Evolutionary conservation across 73 alveolate genomes (phyloP).

Genomic region (Stentor roeselii): DNA sequence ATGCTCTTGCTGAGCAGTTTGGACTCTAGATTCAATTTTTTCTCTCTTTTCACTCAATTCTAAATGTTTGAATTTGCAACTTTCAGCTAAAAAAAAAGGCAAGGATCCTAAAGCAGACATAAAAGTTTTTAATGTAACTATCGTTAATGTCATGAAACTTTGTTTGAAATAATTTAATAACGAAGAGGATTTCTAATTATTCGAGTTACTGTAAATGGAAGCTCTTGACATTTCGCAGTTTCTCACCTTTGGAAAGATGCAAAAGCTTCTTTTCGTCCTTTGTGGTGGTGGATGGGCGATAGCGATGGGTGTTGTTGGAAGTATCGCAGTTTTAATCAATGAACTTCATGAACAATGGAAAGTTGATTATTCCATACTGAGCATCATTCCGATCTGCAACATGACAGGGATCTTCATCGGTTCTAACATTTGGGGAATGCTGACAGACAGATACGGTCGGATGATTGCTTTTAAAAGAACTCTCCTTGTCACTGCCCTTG

Average conservation of each 20-base stretch:
- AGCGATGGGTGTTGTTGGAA: not conserved
- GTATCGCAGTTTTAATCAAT: slow-evolving; percentile 7
- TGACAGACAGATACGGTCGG: slow-evolving; percentile 13
- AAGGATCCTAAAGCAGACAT: too few species aligned
- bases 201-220: not conserved
- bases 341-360: slow-evolving; percentile 23
- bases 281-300: slow-evolving; percentile 2
- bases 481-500: not conserved
- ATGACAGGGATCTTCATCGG: slow-evolving; percentile 11
- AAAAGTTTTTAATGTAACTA: too few species aligned
- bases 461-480: slow-evolving; percentile 17
- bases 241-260: not conserved
- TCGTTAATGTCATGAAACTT: too few species aligned
- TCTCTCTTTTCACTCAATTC: too few species aligned
- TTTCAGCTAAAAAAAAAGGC: too few species aligned
- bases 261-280: not conserved
- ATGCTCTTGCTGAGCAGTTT: too few species aligned
- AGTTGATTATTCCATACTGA: not conserved
- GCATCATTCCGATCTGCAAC: not conserved
- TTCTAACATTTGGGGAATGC: slow-evolving; percentile 1
- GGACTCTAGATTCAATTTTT: too few species aligned
- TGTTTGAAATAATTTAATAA: too few species aligned
- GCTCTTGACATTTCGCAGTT: not conserved
- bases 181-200: too few species aligned
- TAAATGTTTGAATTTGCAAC: too few species aligned